Base-by-base conservation (phyloP, 1,139 yeast species). In the Kodamaea arcana region DNA sequence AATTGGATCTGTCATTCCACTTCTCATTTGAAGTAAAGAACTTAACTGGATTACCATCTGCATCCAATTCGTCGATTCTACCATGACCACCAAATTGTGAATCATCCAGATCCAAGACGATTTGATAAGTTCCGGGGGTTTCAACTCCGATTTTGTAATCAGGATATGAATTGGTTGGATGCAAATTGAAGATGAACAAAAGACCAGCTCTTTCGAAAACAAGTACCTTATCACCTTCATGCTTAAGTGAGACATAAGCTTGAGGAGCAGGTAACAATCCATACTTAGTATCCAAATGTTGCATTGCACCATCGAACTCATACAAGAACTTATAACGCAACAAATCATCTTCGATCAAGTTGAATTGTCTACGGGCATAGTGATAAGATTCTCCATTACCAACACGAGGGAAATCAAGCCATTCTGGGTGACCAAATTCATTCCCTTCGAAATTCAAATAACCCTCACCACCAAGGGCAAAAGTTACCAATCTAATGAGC, bases 341-440 rank as follows among this genome's bases (percentile, higher is more conserved):
- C 43, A 86, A 62, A 21, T 81, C 75, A 56, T 92, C 97, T 40
- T 83, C 81, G 26, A 83, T 77, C 48, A 92, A 71, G 51, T 85
- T 85, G 71, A 92, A 92, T 60, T 92, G 97, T 51, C 98, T 78
- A 54, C 97, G 78, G 6, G 97, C 96, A 54, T 92, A 92, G 59
- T 85, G 94, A 62, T 85, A 92, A 15, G 94, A 82, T 58, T 88
- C 90, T 25, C 73, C 72, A 58, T 92, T 92, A 30, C 96, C 97
- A 27, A 46, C 83, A 48, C 97, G 78, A 10, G 98, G 98, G 71
- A 92, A 92, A 59, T 92, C 98, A 32, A 92, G 73, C 98, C 98
- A 92, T 58, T 92, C 98, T 3, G 98, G 98, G 52, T 92, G 98
- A 12, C 98, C 98, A 65, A 92, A 92, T 62, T 92, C 98, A 54